A percentile compares a stretch with the other conserved stretches of the same genome.
Conservation (phyloP, 129 eudicot species). For the Centella asiatica region DNA sequence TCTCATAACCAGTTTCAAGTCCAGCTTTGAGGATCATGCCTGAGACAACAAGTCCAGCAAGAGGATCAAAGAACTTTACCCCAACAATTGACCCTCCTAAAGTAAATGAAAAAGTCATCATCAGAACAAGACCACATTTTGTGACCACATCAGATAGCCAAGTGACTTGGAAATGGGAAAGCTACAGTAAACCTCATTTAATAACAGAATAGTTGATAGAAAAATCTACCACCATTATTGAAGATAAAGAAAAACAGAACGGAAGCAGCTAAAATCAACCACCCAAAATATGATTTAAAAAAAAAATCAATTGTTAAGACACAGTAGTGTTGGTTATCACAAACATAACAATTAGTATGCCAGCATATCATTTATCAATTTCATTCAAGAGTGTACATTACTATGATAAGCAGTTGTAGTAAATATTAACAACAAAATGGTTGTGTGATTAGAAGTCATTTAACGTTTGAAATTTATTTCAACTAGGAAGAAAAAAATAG, state of each 20-base stretch:
- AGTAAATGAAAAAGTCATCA: conserved; percentile 7
- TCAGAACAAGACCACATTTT: conserved; percentile 4
- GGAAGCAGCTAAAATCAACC: not conserved
- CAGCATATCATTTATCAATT: too few species aligned
- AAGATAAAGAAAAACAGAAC: not conserved
- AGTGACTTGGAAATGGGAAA: not conserved
- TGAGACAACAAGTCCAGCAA: conserved; percentile 93
- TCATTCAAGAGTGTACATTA: too few species aligned
- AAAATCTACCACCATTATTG: not conserved
- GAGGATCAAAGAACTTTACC: conserved; percentile 87
- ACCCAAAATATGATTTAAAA: not conserved
- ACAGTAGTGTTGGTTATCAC: not conserved
- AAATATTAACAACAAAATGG: too few species aligned
- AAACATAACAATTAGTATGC: not conserved
- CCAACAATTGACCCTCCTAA: conserved; percentile 94
- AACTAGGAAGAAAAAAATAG: too few species aligned
- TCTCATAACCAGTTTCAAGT: conserved; percentile 78
- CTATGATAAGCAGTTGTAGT: too few species aligned
- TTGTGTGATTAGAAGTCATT: too few species aligned
- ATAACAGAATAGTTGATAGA: too few species aligned
- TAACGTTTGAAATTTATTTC: too few species aligned
- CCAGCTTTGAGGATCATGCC: conserved; percentile 95
- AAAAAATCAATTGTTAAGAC: too few species aligned
- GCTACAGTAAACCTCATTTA: not conserved
- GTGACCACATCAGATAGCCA: not conserved